Conservation (phyloP, 1,284 basidiomycete genomes). For the Apiotrichum veenhuisii region DNA sequence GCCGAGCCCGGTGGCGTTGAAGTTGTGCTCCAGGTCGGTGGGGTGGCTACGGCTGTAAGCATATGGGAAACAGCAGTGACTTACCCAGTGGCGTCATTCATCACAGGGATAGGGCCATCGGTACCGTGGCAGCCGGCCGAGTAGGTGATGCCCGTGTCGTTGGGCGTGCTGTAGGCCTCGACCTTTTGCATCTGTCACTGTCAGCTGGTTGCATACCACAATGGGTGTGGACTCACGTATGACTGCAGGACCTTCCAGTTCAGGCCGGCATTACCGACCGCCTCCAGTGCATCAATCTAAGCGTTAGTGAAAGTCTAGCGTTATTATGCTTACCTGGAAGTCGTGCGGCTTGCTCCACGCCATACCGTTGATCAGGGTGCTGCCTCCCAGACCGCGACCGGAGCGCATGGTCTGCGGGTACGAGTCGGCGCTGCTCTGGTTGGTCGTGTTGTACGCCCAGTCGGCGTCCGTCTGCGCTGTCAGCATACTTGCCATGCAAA, state of each 20-base stretch:
- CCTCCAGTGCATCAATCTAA: conserved; percentile 37
- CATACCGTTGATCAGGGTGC: conserved; percentile 47
- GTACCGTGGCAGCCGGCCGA: conserved; percentile 22
- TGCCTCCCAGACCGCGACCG: conserved; percentile 39
- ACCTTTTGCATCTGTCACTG: too few species aligned
- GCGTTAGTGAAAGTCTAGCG: too few species aligned
- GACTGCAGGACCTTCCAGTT: conserved; percentile 35
- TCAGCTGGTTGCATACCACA: too few species aligned
- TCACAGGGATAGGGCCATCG: conserved; percentile 26
- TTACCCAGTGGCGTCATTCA: conserved; percentile 11
- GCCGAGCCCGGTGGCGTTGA: conserved; percentile 28
- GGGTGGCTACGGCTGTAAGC: conserved; percentile 18
- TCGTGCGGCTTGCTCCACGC: conserved; percentile 43
- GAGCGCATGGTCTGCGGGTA: conserved; percentile 22
- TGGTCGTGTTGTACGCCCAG: conserved; percentile 38
- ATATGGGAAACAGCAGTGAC: too few species aligned
- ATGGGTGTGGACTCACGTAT: too few species aligned
- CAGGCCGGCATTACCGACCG: conserved; percentile 36
- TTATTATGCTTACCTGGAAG: conserved; percentile 26
- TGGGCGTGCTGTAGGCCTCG: conserved; percentile 32
- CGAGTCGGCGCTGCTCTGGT: conserved; percentile 31
- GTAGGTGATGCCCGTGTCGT: conserved; percentile 29
- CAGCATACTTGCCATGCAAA: too few species aligned
- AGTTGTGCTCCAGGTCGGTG: conserved; percentile 22
- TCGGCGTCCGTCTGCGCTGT: too few species aligned